Evolutionary conservation across 2,329 filamentous ascomycete genomes (phyloP), one percentile per base, ranked within the genome.

Genomic region (Nothophaeocryptopus gaeumannii): DNA sequence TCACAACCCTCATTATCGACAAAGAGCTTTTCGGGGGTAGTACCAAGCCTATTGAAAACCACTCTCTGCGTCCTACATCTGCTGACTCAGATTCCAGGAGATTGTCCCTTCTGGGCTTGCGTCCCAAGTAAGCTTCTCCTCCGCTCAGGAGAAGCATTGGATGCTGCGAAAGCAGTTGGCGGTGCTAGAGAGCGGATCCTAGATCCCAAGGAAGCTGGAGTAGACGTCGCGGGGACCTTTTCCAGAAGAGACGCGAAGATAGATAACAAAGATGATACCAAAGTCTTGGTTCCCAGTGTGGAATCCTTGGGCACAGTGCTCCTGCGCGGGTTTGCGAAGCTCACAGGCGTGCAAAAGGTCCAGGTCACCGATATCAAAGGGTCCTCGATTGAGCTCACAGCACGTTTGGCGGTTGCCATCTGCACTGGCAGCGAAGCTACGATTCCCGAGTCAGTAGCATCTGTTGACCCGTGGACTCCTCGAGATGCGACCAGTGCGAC

Each of bases 21-120:
- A 46, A 46, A 33, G 43, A 46, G 34, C 34, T 46, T 12, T 38
- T 46, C 34, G 43, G 43, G 13, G 41, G 41, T 44, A 11, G 7
- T 4, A 26, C 20, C 7, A 26, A 26, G 20, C 20, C 20, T 26
- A 7, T 26, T 26, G 20, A 26, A 7, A 7, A n/a, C 4, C 14
- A 38, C 14, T 38, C 36, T 4, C 36, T 10, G 14, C 9, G 8
- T 4, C 4, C 13, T 38, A 10, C 20, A 11, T 38, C 5, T n/a
- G 36, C 14, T 38, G 14, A 10, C 36, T 38, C 7, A 14, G n/a
- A n/a, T 4, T 15, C 11, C 11, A 45, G 45, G 45, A n/a, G 45
- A 47, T 26, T 47, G 45, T 13, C 45, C 36, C 20, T 47, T 47
- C 45, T 47, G 45, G 45, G 45, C 45, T 8, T 47, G 45, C 31